Evolutionary conservation across 2,329 filamentous ascomycete species (phyloP).

Genomic region (Tolypocladium tundrense): DNA sequence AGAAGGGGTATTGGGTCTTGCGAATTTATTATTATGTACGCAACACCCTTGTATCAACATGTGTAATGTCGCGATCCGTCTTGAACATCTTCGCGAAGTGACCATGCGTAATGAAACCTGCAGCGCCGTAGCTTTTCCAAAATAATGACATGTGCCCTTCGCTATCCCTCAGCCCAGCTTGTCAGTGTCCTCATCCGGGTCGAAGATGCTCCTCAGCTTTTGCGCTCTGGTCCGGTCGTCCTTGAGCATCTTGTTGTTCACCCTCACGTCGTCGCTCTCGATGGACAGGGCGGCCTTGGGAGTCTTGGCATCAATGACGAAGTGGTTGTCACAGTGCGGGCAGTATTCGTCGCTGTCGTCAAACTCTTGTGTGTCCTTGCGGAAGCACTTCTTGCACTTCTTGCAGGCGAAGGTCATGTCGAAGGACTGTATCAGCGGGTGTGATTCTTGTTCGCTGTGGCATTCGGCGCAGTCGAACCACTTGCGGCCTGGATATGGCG

Average conservation of each 20-base stretch:
- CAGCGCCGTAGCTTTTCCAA: conserved; percentile 17
- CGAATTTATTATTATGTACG: conserved; percentile 12
- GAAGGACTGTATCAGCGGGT: conserved; percentile 62
- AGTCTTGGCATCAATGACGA: conserved; percentile 78
- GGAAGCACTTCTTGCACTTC: conserved; percentile 97
- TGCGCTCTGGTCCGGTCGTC: conserved; percentile 66
- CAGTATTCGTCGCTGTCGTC: conserved; percentile 98
- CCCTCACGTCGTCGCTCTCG: conserved; percentile 81
- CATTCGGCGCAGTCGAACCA: conserved; percentile 99
- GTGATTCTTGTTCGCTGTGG: conserved; percentile 71
- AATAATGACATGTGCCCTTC: not conserved
- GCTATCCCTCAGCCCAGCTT: conserved; percentile 54
- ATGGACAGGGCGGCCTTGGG: conserved; percentile 76
- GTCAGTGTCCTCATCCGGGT: conserved; percentile 64
- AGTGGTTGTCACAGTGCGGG: conserved; percentile 98
- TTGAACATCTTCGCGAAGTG: conserved; percentile 9
- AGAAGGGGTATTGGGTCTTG: conserved; percentile 13
- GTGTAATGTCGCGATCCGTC: conserved; percentile 19
- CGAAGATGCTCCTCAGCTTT: conserved; percentile 58
- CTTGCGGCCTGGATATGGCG: conserved; percentile 56
- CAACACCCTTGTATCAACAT: conserved; percentile 27
- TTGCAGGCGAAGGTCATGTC: conserved; percentile 98
- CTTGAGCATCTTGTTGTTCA: conserved; percentile 84
- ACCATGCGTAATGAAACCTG: conserved; percentile 12
- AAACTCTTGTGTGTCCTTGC: conserved; percentile 84